These are phyloP conservation scores for Yarrowia osloensis DNA, from an alignment of 805 yeast species.

Conservation along the genomic window DNA sequence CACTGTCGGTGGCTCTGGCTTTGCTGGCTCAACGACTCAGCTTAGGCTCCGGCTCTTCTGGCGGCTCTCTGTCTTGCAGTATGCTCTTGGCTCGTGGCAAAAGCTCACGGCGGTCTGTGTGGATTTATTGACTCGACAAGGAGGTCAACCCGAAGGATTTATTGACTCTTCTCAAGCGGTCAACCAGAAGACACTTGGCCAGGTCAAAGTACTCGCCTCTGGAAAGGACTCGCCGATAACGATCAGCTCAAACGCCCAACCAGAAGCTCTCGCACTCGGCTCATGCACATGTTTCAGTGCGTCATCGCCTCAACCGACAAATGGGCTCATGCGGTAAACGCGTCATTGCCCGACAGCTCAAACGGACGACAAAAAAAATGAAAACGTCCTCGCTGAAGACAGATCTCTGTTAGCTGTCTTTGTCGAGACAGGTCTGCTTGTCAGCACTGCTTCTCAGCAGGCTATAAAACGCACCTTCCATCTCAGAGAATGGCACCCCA, in stretches of 20 bases:
- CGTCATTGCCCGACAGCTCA: neutral
- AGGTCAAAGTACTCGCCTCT: neutral
- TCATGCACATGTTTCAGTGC: too few relatives aligned
- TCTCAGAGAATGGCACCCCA: neutral
- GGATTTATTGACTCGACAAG: neutral
- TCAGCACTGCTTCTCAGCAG: neutral
- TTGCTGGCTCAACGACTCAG: neutral
- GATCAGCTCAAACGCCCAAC: neutral
- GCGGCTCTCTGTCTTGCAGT: too few relatives aligned
- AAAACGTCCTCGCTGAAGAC: neutral
- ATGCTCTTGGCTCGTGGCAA: too few relatives aligned
- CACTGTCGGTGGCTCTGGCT: neutral
- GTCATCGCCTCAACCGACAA: too few relatives aligned
- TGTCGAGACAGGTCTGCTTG: neutral
- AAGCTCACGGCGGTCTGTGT: neutral
- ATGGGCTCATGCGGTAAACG: neutral
- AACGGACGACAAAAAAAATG: neutral
- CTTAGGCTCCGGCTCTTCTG: too few relatives aligned
- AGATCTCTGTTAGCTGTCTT: too few relatives aligned
- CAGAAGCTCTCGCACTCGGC: neutral
- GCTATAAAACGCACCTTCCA: neutral
- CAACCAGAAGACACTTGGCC: neutral
- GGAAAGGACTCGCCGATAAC: neutral
- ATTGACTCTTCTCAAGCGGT: neutral
- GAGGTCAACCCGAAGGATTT: neutral